Percentiles rank a stretch among this genome's conserved stretches.
Evolutionary conservation across 2,329 filamentous ascomycete species (phyloP).

Genomic region (Curvularia hawaiiensis): DNA sequence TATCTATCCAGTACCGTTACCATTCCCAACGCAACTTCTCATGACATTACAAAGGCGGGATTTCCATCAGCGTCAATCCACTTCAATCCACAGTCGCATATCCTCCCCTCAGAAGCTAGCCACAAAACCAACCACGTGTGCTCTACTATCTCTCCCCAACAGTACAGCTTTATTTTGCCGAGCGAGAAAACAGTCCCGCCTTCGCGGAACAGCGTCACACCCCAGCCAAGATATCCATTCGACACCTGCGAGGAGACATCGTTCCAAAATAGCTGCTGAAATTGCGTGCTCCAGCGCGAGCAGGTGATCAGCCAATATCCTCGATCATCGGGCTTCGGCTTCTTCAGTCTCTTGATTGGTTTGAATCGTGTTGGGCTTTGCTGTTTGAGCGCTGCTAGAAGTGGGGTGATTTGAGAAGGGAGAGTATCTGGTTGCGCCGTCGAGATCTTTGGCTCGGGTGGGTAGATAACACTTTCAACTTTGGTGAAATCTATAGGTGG

Average conservation of each 20-base stretch:
- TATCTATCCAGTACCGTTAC: neutral
- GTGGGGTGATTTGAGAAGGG: slow-evolving; percentile 38
- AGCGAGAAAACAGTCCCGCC: slow-evolving; percentile 20
- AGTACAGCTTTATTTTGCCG: slow-evolving; percentile 68
- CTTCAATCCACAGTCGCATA: slow-evolving; percentile 61
- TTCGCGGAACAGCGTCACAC: slow-evolving; percentile 60
- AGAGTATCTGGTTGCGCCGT: slow-evolving; percentile 20
- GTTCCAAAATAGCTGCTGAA: slow-evolving; percentile 64
- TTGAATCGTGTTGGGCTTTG: slow-evolving; percentile 41
- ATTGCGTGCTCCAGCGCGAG: slow-evolving; percentile 56
- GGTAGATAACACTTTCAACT: slow-evolving; percentile 31
- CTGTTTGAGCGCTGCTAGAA: slow-evolving; percentile 33
- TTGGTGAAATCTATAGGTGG: slow-evolving; percentile 26
- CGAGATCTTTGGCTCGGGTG: slow-evolving; percentile 33
- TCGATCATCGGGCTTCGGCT: slow-evolving; percentile 66
- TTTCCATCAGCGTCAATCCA: slow-evolving; percentile 72
- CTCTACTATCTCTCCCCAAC: slow-evolving; percentile 75
- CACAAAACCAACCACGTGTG: slow-evolving; percentile 79
- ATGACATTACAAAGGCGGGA: slow-evolving; percentile 59
- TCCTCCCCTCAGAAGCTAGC: slow-evolving; percentile 68
- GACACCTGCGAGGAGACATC: slow-evolving; percentile 66
- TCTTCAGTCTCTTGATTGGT: slow-evolving; percentile 50
- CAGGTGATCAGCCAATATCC: slow-evolving; percentile 77
- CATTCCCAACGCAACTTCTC: neutral
- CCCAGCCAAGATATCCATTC: slow-evolving; percentile 68